Conservation (phyloP, 208 protist genomes). For the Leishmania amazonensis region DNA sequence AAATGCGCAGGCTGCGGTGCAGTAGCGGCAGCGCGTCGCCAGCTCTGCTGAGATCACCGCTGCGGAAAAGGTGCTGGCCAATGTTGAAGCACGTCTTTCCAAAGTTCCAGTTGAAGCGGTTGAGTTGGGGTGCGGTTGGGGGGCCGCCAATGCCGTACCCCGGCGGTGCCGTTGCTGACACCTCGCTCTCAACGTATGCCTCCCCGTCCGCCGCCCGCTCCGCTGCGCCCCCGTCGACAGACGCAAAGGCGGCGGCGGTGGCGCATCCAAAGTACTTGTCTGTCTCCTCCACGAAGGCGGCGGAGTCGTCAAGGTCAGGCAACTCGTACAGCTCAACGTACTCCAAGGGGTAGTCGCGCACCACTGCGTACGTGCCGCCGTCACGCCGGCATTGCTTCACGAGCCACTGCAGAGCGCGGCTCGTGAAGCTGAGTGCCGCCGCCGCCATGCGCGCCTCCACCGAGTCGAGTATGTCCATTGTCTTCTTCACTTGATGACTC, state of each 20-base stretch:
- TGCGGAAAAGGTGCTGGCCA: slow-evolving; percentile 51
- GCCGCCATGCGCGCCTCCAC: slow-evolving; percentile 67
- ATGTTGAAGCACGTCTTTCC: slow-evolving; percentile 77
- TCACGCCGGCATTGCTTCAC: slow-evolving; percentile 65
- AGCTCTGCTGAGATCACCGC: slow-evolving; percentile 43
- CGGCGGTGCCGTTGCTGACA: neutral
- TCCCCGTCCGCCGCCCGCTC: neutral
- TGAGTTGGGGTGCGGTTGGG: neutral
- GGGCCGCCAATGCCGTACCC: slow-evolving; percentile 9
- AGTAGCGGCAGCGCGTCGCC: slow-evolving; percentile 58
- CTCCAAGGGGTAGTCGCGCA: slow-evolving; percentile 53
- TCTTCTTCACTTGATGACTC: slow-evolving; percentile 69
- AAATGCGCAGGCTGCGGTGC: slow-evolving; percentile 60
- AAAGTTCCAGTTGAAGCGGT: slow-evolving; percentile 57
- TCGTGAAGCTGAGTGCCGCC: slow-evolving; percentile 86
- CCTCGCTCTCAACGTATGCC: neutral
- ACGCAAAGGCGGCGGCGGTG: neutral
- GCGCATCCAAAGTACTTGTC: slow-evolving; percentile 17
- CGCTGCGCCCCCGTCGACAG: neutral
- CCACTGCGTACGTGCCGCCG: slow-evolving; percentile 64
- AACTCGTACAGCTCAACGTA: slow-evolving; percentile 76
- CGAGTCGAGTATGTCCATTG: slow-evolving; percentile 66
- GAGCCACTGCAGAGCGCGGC: slow-evolving; percentile 77
- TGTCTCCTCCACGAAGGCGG: slow-evolving; percentile 25
- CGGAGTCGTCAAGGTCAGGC: slow-evolving; percentile 34